These are phyloP conservation scores for Fusarium brevicatenulatum DNA, from an alignment of 2,329 filamentous ascomycete genomes.

Conservation along the genomic window DNA sequence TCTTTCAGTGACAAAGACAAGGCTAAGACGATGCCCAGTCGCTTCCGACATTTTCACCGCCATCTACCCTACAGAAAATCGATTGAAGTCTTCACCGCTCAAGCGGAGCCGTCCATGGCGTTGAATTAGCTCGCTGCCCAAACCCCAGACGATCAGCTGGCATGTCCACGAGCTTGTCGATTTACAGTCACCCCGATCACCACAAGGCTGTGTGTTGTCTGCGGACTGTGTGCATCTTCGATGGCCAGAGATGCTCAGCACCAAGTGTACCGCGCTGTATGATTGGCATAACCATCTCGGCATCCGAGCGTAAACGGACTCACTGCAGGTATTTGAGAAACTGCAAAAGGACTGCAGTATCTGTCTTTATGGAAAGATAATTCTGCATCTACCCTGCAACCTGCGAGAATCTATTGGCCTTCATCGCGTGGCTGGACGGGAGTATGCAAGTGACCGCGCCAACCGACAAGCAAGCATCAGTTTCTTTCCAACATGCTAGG, in stretches of 20 bases:
- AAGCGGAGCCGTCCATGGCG: conserved; percentile 30
- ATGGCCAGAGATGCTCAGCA: conserved; percentile 28
- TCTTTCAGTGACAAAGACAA: conserved; percentile 27
- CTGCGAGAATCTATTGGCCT: conserved; percentile 26
- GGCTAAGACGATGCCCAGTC: conserved; percentile 4
- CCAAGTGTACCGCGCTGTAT: conserved; percentile 17
- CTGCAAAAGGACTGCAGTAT: not conserved
- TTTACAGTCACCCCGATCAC: conserved; percentile 15
- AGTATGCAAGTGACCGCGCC: conserved; percentile 30
- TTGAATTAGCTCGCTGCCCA: conserved; percentile 34
- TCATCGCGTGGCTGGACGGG: conserved; percentile 16
- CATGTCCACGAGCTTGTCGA: conserved; percentile 30
- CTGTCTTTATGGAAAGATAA: conserved; percentile 14
- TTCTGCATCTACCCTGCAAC: conserved; percentile 30
- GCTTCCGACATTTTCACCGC: conserved; percentile 39
- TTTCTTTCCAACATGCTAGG: conserved; percentile 1
- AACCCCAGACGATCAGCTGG: conserved; percentile 42
- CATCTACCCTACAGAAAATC: conserved; percentile 40
- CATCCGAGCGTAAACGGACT: conserved; percentile 10
- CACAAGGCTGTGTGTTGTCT: conserved; percentile 16
- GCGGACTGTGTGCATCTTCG: conserved; percentile 5
- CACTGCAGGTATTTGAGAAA: conserved; percentile 8
- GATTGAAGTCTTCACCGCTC: conserved; percentile 40
- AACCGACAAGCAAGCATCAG: conserved; percentile 22
- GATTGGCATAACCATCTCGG: not conserved